phyloP scores from a whole-genome alignment of 139 green algal genomes.

The Asterochloris erici region DNA sequence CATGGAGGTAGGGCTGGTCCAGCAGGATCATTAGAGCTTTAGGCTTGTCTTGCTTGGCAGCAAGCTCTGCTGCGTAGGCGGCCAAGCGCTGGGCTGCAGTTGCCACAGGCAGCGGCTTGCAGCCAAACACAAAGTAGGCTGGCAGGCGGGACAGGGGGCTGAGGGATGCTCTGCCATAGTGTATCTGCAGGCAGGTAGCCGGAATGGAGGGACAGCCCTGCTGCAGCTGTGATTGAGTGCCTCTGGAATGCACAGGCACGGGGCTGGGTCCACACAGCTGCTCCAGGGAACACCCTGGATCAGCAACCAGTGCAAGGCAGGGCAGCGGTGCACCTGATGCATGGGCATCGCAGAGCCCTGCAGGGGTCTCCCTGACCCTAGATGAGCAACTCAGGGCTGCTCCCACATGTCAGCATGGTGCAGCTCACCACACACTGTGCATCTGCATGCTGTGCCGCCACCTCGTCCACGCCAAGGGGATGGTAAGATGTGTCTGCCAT shows the following conservation, averaged over 20 bases:
- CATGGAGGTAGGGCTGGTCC: constrained; percentile 45
- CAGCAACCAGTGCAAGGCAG: no score
- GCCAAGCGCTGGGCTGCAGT: neutral
- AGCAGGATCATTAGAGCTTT: constrained; percentile 39
- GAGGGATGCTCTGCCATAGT: constrained; percentile 89
- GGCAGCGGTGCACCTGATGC: no score
- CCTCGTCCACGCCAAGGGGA: constrained; percentile 73
- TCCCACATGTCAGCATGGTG: neutral
- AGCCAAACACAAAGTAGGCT: constrained; percentile 79
- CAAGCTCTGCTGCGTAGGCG: neutral
- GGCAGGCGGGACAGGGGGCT: constrained; percentile 58
- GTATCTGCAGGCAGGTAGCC: constrained; percentile 56
- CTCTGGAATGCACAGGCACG: no score
- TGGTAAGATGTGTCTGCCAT: constrained; percentile 86
- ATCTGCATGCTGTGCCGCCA: constrained; percentile 70
- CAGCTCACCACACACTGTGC: constrained; percentile 69
- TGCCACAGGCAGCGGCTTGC: constrained; percentile 15
- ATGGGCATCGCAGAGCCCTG: no score
- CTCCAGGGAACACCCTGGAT: no score
- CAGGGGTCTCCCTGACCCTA: no score
- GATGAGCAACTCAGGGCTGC: no score
- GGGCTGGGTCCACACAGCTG: no score
- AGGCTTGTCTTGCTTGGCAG: neutral
- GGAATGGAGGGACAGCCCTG: no score
- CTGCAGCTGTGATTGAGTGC: no score